These are phyloP conservation scores for Zangia roseola DNA, from an alignment of 768 basidiomycete genomes.

Conservation along the genomic window DNA sequence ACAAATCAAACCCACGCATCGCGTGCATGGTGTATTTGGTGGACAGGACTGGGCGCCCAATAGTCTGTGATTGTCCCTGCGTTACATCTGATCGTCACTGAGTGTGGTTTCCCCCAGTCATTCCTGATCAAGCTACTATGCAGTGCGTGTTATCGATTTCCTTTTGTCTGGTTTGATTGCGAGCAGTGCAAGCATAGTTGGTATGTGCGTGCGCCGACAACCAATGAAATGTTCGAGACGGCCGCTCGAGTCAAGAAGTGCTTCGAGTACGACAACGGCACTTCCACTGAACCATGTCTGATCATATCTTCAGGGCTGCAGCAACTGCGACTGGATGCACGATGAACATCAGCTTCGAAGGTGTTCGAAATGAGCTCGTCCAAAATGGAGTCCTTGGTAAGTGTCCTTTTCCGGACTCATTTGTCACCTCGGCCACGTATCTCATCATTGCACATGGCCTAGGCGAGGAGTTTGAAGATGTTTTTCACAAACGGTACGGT, in stretches of 20 bases:
- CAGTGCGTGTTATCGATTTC: constrained; percentile 41
- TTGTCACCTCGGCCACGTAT: too few species aligned
- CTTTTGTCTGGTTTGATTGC: not conserved
- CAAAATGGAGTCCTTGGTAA: constrained; percentile 66
- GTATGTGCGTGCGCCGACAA: constrained; percentile 70
- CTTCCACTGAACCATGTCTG: not conserved
- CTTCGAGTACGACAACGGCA: constrained; percentile 53
- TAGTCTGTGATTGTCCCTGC: constrained; percentile 40
- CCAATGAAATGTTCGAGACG: constrained; percentile 54
- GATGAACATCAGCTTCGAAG: constrained; percentile 39
- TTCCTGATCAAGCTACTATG: constrained; percentile 78
- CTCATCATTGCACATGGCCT: not conserved
- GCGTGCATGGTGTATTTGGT: constrained; percentile 78
- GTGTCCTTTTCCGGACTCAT: not conserved
- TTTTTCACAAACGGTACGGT: constrained; percentile 60
- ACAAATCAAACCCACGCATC: constrained; percentile 72
- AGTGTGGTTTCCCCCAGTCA: constrained; percentile 46
- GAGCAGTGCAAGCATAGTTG: constrained; percentile 44
- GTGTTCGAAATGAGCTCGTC: constrained; percentile 51
- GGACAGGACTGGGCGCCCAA: constrained; percentile 75
- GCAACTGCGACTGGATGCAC: constrained; percentile 65
- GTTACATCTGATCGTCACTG: not conserved
- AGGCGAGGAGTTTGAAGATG: constrained; percentile 65
- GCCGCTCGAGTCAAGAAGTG: constrained; percentile 65
- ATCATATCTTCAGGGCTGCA: constrained; percentile 47